These are phyloP conservation scores for Acacia crassicarpa DNA, from an alignment of 306 rosid species.

Conservation along the genomic window DNA sequence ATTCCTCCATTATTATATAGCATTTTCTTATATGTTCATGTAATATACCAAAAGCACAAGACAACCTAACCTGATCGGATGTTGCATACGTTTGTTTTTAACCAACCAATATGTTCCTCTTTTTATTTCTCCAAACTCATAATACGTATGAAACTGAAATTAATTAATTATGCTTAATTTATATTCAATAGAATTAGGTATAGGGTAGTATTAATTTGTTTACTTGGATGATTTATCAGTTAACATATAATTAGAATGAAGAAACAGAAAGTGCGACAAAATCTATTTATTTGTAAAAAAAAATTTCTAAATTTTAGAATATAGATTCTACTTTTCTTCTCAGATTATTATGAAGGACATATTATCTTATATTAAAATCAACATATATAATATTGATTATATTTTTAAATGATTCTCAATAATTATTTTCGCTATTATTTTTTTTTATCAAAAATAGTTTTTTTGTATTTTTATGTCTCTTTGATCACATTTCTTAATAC, in stretches of 20 bases:
- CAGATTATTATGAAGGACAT: not conserved
- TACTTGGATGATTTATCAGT: not conserved
- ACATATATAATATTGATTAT: no score
- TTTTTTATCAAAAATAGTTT: no score
- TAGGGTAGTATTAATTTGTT: not conserved
- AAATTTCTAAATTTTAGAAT: not conserved
- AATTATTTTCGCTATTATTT: no score
- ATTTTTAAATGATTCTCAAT: no score
- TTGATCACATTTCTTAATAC: no score
- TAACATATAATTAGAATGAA: not conserved
- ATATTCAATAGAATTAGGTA: not conserved
- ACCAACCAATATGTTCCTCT: slow-evolving; percentile 29
- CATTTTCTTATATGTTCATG: slow-evolving; percentile 12
- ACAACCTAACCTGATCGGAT: slow-evolving; percentile 3
- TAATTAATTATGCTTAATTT: not conserved
- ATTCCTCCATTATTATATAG: slow-evolving; percentile 29
- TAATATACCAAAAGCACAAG: slow-evolving; percentile 34
- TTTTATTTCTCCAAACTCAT: not conserved
- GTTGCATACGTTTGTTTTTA: slow-evolving; percentile 14
- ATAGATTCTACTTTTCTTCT: not conserved
- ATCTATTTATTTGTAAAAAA: not conserved
- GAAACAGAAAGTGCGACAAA: no score
- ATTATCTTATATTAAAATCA: no score
- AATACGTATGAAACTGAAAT: not conserved
- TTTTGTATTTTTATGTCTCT: no score